Evolutionary conservation across 2,329 filamentous ascomycete genomes (phyloP).

Genomic region (Cytospora chrysosperma): DNA sequence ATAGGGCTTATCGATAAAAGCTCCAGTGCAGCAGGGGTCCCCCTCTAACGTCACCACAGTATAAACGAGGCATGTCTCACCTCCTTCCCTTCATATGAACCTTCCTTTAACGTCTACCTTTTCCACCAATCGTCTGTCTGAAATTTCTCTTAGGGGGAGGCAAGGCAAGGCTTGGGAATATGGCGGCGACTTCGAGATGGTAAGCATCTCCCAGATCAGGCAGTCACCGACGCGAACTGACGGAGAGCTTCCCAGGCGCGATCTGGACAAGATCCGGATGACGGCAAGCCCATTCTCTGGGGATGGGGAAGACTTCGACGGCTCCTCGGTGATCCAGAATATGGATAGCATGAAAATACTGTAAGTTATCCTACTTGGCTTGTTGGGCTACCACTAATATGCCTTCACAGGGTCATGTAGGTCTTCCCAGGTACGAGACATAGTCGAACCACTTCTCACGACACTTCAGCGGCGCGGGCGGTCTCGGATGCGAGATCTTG

Average conservation of each 20-base stretch:
- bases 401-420: conserved; percentile 48
- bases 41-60: conserved; percentile 17
- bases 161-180: neutral
- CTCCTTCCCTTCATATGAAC: neutral
- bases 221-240: neutral
- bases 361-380: conserved; percentile 44
- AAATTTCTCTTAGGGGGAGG: neutral
- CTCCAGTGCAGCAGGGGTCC: conserved; percentile 10
- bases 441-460: conserved; percentile 22
- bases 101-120: neutral
- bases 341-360: conserved; percentile 74
- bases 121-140: neutral
- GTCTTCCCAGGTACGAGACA: conserved; percentile 29
- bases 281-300: conserved; percentile 77
- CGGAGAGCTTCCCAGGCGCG: conserved; percentile 58
- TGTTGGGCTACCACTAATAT: conserved; percentile 28
- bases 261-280: conserved; percentile 78
- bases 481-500: conserved; percentile 91
- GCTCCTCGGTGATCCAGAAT: conserved; percentile 51
- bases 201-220: conserved; percentile 25
- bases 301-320: conserved; percentile 52
- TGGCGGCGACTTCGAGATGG: conserved; percentile 34
- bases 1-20: conserved; percentile 24
- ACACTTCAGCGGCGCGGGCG: conserved; percentile 75
- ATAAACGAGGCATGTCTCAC: neutral